Base-by-base conservation (phyloP, 176 grass and related monocot species). In the Zoysia pacifica region DNA sequence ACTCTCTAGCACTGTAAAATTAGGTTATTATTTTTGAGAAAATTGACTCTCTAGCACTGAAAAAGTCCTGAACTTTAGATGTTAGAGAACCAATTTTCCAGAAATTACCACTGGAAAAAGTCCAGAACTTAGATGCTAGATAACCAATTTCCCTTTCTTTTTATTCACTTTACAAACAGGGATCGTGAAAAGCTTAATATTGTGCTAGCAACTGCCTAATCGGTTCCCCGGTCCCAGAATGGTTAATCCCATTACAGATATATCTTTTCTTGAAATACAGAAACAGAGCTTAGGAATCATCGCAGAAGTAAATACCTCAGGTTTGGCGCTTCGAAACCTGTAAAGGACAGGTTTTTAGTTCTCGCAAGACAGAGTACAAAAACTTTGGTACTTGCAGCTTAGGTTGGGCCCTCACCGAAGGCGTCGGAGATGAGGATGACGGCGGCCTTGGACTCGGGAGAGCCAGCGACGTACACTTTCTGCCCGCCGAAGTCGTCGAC, bases 391-490 rank as follows among this genome's bases (percentile, higher is more conserved):
- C 13, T 12, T 35, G n/a, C 10, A 51, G 39, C 12, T 58, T 28
- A 9, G 8, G 11, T 7, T 2, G 7, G 5, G 43, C 42, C 43
- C 54, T 61, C 41, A 81, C 90, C 94, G 52, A 15, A 93, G 80
- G 87, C 62, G 69, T 97, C 94, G 60, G 91, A 87, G 81, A 93
- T 11, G 75, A 97, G 94, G 65, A 97, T 16, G 74, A 97, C 66
- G 64, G 88, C 83, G 2, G 69, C 77, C 81, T 89, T 93, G 43
- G 84, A 76, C 2, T 74, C 65, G 6, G 52, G 38, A 42, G 86
- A 73, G 9, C 91, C 83, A 74, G 74, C 46, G 41, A 86, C 40
- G 84, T 97, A 97, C 4, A 91, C 67, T 84, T 69, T 91, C 73
- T 87, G 68, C 43, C 94, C 86, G 53, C 86, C 94, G 61, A 93